These are phyloP conservation scores for Pleomassaria siparia DNA, from an alignment of 2,329 filamentous ascomycete species.

Conservation along the genomic window DNA sequence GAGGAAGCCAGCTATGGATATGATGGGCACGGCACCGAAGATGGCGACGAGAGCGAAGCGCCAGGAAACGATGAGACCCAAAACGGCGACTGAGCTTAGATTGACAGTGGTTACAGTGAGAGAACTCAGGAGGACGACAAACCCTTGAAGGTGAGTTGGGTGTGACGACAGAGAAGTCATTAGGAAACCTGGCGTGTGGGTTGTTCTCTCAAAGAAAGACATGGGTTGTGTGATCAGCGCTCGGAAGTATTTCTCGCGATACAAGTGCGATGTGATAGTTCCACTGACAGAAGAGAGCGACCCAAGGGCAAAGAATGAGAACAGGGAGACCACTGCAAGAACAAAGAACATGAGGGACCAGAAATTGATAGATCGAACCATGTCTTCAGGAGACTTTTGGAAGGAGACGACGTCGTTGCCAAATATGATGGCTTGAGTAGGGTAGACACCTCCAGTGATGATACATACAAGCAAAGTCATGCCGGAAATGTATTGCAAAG, in stretches of 20 bases:
- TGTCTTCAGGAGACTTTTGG: neutral
- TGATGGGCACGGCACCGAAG: conserved; percentile 68
- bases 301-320: conserved; percentile 17
- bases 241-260: conserved; percentile 52
- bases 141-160: conserved; percentile 71
- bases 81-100: conserved; percentile 67
- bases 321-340: conserved; percentile 50
- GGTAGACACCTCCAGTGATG: conserved; percentile 4
- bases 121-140: conserved; percentile 79
- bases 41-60: conserved; percentile 76
- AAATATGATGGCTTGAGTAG: conserved; percentile 12
- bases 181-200: conserved; percentile 82
- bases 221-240: conserved; percentile 88
- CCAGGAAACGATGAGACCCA: conserved; percentile 74
- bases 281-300: conserved; percentile 61
- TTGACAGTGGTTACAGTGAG: conserved; percentile 65
- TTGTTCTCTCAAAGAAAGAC: conserved; percentile 80
- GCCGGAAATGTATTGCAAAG: neutral
- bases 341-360: conserved; percentile 29
- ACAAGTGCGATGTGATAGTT: neutral
- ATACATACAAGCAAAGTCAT: neutral
- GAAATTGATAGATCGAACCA: conserved; percentile 12
- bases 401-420: conserved; percentile 4
- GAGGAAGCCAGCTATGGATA: conserved; percentile 44
- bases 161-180: conserved; percentile 84